These are phyloP conservation scores for Ichthyophthirius multifiliis DNA, from an alignment of 169 alveolate genomes.

Conservation along the genomic window DNA sequence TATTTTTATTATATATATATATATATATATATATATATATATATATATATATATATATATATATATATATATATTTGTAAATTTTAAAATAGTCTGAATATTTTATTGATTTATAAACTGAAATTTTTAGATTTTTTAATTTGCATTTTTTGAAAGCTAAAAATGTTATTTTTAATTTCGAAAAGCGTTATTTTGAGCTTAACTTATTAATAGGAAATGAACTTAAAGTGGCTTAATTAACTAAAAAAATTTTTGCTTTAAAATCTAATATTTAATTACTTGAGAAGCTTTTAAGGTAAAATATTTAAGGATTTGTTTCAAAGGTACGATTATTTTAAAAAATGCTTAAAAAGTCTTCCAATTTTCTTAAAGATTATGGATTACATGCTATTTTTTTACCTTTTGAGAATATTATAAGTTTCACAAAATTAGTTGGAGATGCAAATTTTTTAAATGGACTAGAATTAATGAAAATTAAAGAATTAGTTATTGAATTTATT, in stretches of 20 bases:
- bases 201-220: background rate
- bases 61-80: background rate
- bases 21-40: background rate
- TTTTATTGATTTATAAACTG: background rate
- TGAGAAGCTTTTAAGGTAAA: background rate
- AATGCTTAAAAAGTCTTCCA: background rate
- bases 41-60: background rate
- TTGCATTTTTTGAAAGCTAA: conserved; percentile 1
- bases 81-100: background rate
- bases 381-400: background rate
- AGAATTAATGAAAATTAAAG: background rate
- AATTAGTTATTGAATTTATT: background rate
- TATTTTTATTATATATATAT: background rate
- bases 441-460: background rate
- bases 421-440: background rate
- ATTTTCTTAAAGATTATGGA: background rate
- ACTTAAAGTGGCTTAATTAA: background rate
- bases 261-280: background rate
- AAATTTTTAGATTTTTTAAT: conserved; percentile 4
- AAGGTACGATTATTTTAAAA: background rate
- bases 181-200: background rate
- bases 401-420: background rate
- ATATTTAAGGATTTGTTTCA: background rate
- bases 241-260: background rate
- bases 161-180: background rate